Base-by-base conservation (phyloP, 2,329 filamentous ascomycete genomes). In the Nemania bipapillata region DNA sequence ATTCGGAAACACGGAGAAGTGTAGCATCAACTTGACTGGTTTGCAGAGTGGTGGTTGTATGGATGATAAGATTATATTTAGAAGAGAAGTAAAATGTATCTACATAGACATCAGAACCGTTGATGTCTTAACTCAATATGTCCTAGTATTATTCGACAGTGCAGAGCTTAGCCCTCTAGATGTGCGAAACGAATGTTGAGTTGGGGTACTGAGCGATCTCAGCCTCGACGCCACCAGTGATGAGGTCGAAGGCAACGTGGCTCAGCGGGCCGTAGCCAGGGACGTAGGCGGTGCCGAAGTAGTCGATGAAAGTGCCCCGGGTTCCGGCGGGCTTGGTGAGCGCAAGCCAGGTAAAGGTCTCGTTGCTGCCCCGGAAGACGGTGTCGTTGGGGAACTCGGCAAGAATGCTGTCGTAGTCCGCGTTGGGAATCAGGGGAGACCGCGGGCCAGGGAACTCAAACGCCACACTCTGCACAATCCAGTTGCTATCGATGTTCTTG, bases 391-490 rank as follows among this genome's bases (percentile, higher is more conserved):
- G 67, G 61, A 56, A 71, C 49, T 59, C 67, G 5, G 49, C 37
- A 4, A 65, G 57, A 49, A 71, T 69, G 32, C 7, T 63, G 50
- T 63, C 63, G 42, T 69, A 69, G 26, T 70, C 60, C 45, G 9
- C 60, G 15, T 65, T 9, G 8, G 11, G 32, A 52, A 70, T 65
- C 12, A 65, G 28, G 12, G 68, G 65, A n/a, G 56, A 59, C 20
- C 61, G 68, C 1, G 68, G 68, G 42, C 68, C 68, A 9, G 68
- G 68, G 65, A 70, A 70, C 61, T 70, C 68, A n/a, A 70, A 70
- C 15, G 32, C 45, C 0, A 70, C 65, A 8, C 68, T 70, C 52
- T 52, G 28, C 15, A 70, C 62, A n/a, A 70, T 65, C 60, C 60
- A 70, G 30, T 58, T 42, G 49, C 12, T 68, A 30, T 70, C 65